Base-by-base conservation (phyloP, 169 alveolate genomes). In the Neospora caninum region DNA sequence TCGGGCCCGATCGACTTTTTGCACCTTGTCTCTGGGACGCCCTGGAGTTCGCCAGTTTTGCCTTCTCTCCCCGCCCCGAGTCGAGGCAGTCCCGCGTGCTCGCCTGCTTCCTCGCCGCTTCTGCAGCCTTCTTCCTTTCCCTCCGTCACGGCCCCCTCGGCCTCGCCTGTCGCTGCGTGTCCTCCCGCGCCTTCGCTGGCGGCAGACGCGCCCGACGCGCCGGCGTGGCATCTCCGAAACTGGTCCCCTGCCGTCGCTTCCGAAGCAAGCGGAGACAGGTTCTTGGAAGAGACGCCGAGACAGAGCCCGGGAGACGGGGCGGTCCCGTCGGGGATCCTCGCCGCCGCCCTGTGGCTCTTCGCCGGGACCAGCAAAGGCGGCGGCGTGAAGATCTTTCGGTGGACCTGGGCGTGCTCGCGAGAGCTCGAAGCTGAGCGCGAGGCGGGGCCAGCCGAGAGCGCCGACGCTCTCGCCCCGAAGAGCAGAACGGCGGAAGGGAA, bases 341-440 rank as follows among this genome's bases (percentile, higher is more conserved):
- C 95, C 7, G 93, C 54, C 29, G 95, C 95, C 0, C 93, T 93
- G 0, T 93, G 95, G 95, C 88, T 93, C 43, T 93, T 93, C 67
- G 95, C 95, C 34, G 89, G 89, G 0, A 64, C 88, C 69, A 93
- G 95, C 93, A 86, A 93, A 67, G 93, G 67, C 6, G 80, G 89
- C 29, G 93, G 95, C 13, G 39, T 93, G 18, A 67, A 69, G 73
- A 80, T 93, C 34, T 93, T 93, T 38, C 42, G 95, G n/a, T 93
- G 64, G 64, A 64, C 54, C 69, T 93, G 95, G 95, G 45, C 67
- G 22, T 80, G 88, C 53, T 31, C 42, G 34, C 4, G 82, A 34
- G 82, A 20, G 16, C 42, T 2, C 4, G 82, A 69, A 6, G 82
- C 34, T 31, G 82, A 69, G 82, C 16, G 39, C 7, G 86, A 18